phyloP scores from a whole-genome alignment of 1,139 yeast species.

The Taphrina flavorubra region DNA sequence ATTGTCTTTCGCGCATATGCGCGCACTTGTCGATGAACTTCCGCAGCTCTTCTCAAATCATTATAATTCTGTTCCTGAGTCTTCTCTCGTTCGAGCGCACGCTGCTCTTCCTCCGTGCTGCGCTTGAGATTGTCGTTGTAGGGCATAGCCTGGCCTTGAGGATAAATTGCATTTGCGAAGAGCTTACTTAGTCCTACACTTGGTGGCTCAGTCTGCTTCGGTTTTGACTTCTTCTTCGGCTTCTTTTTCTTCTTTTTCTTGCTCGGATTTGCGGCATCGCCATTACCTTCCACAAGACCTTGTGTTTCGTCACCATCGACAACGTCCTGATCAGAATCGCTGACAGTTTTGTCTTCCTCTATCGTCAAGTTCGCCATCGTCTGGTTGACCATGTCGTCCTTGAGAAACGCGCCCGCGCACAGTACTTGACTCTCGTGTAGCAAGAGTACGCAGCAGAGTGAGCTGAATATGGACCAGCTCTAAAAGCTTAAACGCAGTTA shows the following conservation, averaged over 20 bases:
- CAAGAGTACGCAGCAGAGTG: too few relatives aligned
- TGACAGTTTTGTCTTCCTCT: not conserved
- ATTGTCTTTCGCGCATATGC: constrained; percentile 74
- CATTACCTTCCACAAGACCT: not conserved
- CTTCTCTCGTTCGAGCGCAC: constrained; percentile 74
- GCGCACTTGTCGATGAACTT: constrained; percentile 90
- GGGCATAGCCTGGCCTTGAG: constrained; percentile 70
- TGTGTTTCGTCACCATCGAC: not conserved
- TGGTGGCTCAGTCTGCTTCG: constrained; percentile 59
- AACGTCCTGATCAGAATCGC: constrained; percentile 8
- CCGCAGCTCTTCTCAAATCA: constrained; percentile 94
- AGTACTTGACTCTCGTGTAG: too few relatives aligned
- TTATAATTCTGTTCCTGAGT: constrained; percentile 64
- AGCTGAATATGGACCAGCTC: too few relatives aligned
- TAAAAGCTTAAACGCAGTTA: too few relatives aligned
- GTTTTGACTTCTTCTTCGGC: constrained; percentile 48
- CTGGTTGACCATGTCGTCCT: too few relatives aligned
- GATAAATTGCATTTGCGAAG: constrained; percentile 76
- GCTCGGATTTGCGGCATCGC: not conserved
- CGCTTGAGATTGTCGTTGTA: constrained; percentile 73
- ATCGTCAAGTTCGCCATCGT: not conserved
- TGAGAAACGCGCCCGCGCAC: too few relatives aligned
- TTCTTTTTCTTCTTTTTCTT: constrained; percentile 43
- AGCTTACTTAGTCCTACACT: constrained; percentile 62
- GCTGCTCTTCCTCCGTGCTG: constrained; percentile 82